phyloP scores from a whole-genome alignment of 306 rosid species.

The Quercus berberidifolia region DNA sequence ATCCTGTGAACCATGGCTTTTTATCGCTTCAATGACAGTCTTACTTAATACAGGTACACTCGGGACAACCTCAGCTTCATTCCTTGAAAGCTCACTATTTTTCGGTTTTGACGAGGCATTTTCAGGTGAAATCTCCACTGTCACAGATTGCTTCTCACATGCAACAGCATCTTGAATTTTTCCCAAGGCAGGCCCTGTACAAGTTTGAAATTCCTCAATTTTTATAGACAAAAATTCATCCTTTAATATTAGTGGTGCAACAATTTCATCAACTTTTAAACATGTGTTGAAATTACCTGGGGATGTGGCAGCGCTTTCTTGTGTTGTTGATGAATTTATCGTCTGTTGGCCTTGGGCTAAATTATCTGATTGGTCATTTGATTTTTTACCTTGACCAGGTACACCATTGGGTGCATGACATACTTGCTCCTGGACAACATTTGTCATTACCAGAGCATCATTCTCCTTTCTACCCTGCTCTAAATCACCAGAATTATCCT shows the following conservation, averaged over 20 bases:
- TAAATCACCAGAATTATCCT: conserved; percentile 34
- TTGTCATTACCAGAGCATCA: conserved; percentile 31
- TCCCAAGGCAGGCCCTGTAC: conserved; percentile 51
- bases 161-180: conserved; percentile 36
- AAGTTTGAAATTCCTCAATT: conserved; percentile 22
- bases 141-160: conserved; percentile 28
- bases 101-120: conserved; percentile 22
- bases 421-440: conserved; percentile 37
- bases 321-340: conserved; percentile 30
- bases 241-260: neutral
- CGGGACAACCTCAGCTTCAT: conserved; percentile 24
- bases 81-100: conserved; percentile 26
- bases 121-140: conserved; percentile 32
- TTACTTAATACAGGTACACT: conserved; percentile 24
- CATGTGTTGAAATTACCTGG: conserved; percentile 36
- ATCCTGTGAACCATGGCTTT: conserved; percentile 32
- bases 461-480: conserved; percentile 39
- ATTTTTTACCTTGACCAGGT: conserved; percentile 31
- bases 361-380: conserved; percentile 33
- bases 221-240: neutral
- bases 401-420: conserved; percentile 31
- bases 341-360: conserved; percentile 35
- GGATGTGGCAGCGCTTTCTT: conserved; percentile 29
- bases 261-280: conserved; percentile 4
- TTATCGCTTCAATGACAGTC: conserved; percentile 30